Base-by-base conservation (phyloP, 345 rosid species). In the Sonneratia alba region DNA sequence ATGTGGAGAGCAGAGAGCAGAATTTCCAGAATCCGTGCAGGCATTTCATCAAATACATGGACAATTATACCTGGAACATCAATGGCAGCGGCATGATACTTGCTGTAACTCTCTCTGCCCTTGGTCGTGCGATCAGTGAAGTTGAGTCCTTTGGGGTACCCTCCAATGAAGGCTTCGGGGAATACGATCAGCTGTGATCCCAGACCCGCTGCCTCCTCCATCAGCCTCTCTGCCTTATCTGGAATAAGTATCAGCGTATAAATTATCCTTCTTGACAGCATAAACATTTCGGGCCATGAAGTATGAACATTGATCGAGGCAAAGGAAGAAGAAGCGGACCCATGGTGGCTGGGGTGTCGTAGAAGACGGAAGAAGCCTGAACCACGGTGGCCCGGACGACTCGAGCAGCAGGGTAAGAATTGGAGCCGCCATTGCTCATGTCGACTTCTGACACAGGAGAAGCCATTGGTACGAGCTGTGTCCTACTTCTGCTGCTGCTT, bases 91-190 rank as follows among this genome's bases (percentile, higher is more conserved):
- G 93, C 89, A 72, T 86, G 93, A 66, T 94, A 94, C 77, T 86
- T 89, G 42, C 93, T 89, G 73, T 86, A 94, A 62, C 91, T 96
- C 66, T 94, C 98, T 69, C 77, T 84, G 65, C 97, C 98, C 80
- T 86, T 86, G 32, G 90, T 77, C 0, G 93, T 83, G 1, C 95
- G 82, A 67, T 81, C 81, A 43, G 90, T 97, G 73, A 91, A 93
- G 73, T 45, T 83, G 3, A 95, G 86, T 22, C 98, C 97, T n/a
- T 96, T 89, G 13, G 98, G 96, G 75, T 91, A 91, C 0, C 98
- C 97, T 0, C 97, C 98, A 14, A 91, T 74, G 70, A 94, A 94
- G 18, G 98, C 97, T 79, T 94, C 97, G 13, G 98, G 98, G 77
- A 94, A 91, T 71, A 94, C 91, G 36, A 91, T 96, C 66, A 94